Evolutionary conservation across 345 rosid species (phyloP), one percentile per base, ranked within the genome.

Genomic region (Eucalyptus sp.): DNA sequence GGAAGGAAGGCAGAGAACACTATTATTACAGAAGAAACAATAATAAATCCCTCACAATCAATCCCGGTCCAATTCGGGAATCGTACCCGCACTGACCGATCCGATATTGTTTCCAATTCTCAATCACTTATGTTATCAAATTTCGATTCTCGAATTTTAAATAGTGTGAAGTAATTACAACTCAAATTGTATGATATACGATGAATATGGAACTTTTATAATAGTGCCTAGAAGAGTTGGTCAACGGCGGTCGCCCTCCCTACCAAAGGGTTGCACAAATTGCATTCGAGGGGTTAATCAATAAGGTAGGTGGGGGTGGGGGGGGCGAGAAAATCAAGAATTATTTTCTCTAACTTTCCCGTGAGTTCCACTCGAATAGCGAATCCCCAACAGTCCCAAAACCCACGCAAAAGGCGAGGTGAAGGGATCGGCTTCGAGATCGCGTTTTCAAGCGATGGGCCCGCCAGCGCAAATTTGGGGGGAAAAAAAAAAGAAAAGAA

Each of bases 81-180:
- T 56, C 27, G 10, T 56, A 22, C 5, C 3, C 5, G 11, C 13
- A 56, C 13, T 4, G 0, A 22, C 10, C 1, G 6, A 56, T 56
- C 3, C 1, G 1, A 1, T 10, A 3, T 52, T 0, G 0, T 52
- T 7, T 18, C 7, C 25, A 7, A 52, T 52, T 20, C 25, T 13
- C 7, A 7, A 76, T 6, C 29, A 11, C 3, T 3, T 12, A 0
- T 10, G 11, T 20, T 20, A 8, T 3, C 15, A 2, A 64, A 13
- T 4, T 8, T 66, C 3, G 5, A 66, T 66, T 31, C 2, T 66
- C 41, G 0, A n/a, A 66, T 66, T 16, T 8, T 16, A 10, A 4
- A 66, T 66, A 31, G 1, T 2, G 1, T 0, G 7, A 1, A 71
- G 1, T 71, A 18, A 2, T 3, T 33, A 18, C 18, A 7, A 2